Percentiles rank a stretch among this genome's conserved stretches.
These are phyloP conservation scores for Vachellia pachyceras DNA, from an alignment of 306 rosid genomes.

Conservation along the genomic window DNA sequence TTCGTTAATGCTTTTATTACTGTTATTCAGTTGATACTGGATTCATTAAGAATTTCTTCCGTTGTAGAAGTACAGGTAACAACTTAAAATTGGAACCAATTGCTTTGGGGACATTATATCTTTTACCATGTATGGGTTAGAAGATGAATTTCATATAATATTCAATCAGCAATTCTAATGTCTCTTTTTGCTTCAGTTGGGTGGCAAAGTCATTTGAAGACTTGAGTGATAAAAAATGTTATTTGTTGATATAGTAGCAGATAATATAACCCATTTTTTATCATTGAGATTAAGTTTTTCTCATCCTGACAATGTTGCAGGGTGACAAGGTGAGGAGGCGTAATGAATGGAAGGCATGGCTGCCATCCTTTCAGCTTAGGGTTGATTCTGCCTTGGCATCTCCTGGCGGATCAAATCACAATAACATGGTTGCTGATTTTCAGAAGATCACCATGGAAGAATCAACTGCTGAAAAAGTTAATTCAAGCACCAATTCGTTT, in stretches of 20 bases:
- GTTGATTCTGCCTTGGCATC: slow-evolving; percentile 45
- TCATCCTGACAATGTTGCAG: slow-evolving; percentile 45
- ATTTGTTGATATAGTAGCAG: background rate
- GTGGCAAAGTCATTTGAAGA: background rate
- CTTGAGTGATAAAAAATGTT: background rate
- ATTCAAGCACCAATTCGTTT: slow-evolving; percentile 32
- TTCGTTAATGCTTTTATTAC: background rate
- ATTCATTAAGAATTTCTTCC: slow-evolving; percentile 55
- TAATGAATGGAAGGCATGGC: slow-evolving; percentile 63
- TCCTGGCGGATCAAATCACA: slow-evolving; percentile 37
- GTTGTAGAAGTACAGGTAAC: slow-evolving; percentile 71
- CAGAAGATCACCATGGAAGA: slow-evolving; percentile 53
- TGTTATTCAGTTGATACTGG: slow-evolving; percentile 50
- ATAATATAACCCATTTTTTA: background rate
- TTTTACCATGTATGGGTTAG: background rate
- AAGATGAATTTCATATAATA: background rate
- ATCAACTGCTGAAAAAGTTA: slow-evolving; percentile 33
- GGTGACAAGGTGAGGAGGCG: slow-evolving; percentile 68
- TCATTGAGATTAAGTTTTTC: slow-evolving; percentile 17
- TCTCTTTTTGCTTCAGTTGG: background rate
- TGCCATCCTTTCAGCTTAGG: slow-evolving; percentile 38
- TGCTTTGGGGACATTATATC: background rate
- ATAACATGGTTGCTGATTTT: slow-evolving; percentile 44
- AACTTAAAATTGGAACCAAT: slow-evolving; percentile 4
- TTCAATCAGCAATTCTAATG: background rate